Base-by-base conservation (phyloP, 257 asterid species). In the Solanum tarapatanum region DNA sequence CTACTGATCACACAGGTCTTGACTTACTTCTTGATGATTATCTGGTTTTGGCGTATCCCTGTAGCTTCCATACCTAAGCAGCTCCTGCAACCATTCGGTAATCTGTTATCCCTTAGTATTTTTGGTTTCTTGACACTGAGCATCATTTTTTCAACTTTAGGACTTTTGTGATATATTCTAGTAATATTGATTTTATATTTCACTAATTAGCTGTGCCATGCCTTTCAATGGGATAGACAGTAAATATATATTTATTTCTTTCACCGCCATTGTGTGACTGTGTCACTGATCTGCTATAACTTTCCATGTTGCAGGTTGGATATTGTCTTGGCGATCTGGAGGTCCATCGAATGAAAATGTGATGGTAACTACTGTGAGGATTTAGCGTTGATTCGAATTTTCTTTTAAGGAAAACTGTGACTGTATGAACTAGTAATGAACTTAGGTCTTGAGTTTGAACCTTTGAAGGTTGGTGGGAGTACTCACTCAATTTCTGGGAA, bases 11-110 rank as follows among this genome's bases (percentile, higher is more conserved):
- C 33, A 87, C 96, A 95, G 99, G 74, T 91, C 72, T 48, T 91
- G 72, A 82, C 90, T 13, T 94, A 94, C 86, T 83, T 77, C 69
- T 8, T 92, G 87, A 93, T 94, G 84, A 89, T 95, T 89, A 30
- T 94, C 39, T 97, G 97, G 95, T 97, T 94, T 93, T 97, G 99
- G 99, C 91, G 92, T 85, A 88, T 91, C 48, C 99, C 98, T 12
- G 96, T 95, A 66, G 92, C 98, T 88, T 91, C 95, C 82, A 90
- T 95, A 90, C 89, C 98, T 64, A 92, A 90, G 84, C 94, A 94
- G 88, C 96, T 97, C 23, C 96, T 95, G 88, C 98, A 95, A 91
- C 99, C 99, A 62, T 94, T 97, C 36, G 98, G 99, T 94, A 94
- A 48, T 62, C 70, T 82, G 55, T 72, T 87, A 36, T n/a, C 84